phyloP scores from a whole-genome alignment of 1,139 yeast genomes.

The Hyphopichia pseudoburtonii region DNA sequence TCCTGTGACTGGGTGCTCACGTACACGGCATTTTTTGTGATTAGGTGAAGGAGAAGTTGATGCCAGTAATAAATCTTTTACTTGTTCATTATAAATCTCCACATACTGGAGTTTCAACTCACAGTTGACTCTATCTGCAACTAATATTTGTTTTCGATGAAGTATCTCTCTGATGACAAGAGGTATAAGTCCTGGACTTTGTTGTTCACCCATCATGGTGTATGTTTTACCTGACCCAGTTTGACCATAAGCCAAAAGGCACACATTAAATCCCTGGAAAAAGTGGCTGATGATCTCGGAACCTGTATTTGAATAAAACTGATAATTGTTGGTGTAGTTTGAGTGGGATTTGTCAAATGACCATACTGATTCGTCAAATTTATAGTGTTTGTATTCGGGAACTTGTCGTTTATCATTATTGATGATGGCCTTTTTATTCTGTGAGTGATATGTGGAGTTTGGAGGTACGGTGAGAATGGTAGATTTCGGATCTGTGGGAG shows the following conservation, averaged over 20 bases:
- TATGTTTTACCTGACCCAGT: conserved; percentile 73
- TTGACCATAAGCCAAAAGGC: conserved; percentile 77
- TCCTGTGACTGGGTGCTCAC: conserved; percentile 62
- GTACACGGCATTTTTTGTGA: conserved; percentile 41
- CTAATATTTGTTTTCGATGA: conserved; percentile 34
- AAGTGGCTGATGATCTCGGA: conserved; percentile 61
- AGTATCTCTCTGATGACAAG: conserved; percentile 56
- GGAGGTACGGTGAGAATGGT: conserved; percentile 24
- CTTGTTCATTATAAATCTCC: conserved; percentile 75
- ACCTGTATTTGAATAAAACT: conserved; percentile 55
- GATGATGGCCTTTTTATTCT: conserved; percentile 4
- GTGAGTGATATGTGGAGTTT: conserved; percentile 15
- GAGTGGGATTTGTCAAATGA: conserved; percentile 40
- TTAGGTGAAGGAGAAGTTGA: background rate
- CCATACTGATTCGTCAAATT: conserved; percentile 62
- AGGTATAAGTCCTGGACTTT: conserved; percentile 62
- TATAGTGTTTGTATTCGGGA: conserved; percentile 33
- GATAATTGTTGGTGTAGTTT: conserved; percentile 46
- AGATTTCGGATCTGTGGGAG: conserved; percentile 18
- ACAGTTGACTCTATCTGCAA: conserved; percentile 46
- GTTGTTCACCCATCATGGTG: conserved; percentile 66
- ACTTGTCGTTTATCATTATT: conserved; percentile 8
- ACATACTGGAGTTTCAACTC: conserved; percentile 61
- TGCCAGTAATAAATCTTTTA: conserved; percentile 50
- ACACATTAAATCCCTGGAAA: conserved; percentile 69